Evolutionary conservation across 768 basidiomycete species (phyloP), one percentile per base, ranked within the genome.

Genomic region (Serendipita sp.): DNA sequence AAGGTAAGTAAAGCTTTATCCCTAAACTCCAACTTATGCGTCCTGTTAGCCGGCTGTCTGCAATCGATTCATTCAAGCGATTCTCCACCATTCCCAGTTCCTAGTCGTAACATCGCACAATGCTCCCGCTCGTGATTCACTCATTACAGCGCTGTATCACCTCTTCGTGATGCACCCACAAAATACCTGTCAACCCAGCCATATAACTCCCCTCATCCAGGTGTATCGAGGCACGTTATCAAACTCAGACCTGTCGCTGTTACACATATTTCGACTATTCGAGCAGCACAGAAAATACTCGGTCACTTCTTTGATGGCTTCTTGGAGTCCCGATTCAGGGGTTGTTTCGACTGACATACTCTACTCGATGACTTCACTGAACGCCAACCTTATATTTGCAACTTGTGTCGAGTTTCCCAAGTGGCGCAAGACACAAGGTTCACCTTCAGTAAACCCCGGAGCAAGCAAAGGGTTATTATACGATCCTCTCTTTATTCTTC

Each of bases 121-220:
- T 31, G 66, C 66, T 7, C 65, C 70, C 3, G 68, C 72, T 31
- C 77, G 83, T 22, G 75, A 79, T 24, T 72, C 76, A 2, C 69
- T 88, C 30, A 75, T 85, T 38, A 67, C 72, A n/a, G 71, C 89
- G 0, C 72, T 94, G 2, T 76, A 82, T 48, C 72, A 74, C 2
- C 76, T 95, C 1, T 96, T 94, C 75, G 71, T 79, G 62, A 77
- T 85, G 14, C 84, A 93, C 68, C 89, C 92, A 0, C 72, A 77
- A 13, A 90, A 90, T 67, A 86, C 91, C 1, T 94, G 89, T 68
- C 94, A 95, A 70, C 78, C 84, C 9, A 85, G 81, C 2, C 90
- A 94, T 66, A 73, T 94, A 45, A 84, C 88, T 50, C 90, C 89
- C 1, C 76, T 98, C 38, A 72, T 88, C 45, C 74, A 73, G 20